Evolutionary conservation across 331 rosid genomes (phyloP), one percentile per base, ranked within the genome.

Genomic region (Rhamnella rubrinervis): DNA sequence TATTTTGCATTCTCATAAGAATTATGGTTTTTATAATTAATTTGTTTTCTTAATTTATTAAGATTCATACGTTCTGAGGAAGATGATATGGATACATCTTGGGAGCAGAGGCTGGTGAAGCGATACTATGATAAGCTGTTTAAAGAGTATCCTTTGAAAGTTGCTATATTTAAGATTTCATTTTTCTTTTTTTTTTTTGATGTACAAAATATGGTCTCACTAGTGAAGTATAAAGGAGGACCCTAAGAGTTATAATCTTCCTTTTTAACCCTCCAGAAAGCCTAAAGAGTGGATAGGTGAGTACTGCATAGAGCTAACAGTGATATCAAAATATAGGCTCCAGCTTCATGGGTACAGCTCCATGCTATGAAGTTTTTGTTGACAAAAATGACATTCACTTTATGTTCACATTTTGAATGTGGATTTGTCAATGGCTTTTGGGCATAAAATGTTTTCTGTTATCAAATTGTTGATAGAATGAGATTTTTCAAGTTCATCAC

Each of bases 51-150:
- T 39, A 17, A 67, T 50, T 62, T 49, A 50, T n/a, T 6, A 73
- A 92, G 98, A 83, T 93, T 93, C 80, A 90, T 90, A 76, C 91
- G 98, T 71, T 84, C 92, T 0, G 92, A 90, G 83, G 97, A 90
- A 85, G 98, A 90, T 88, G 97, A 90, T 62, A 71, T 82, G 96
- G 66, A 93, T 81, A 81, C 81, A 61, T 93, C 98, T 47, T 88
- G 98, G 98, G 98, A 87, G 78, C 98, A 90, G 83, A 86, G 91
- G 95, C 89, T 93, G 75, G 98, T 93, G 71, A 93, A 88, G 85
- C 92, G 91, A 59, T 93, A 90, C 78, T 88, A 90, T 81, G 92
- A 85, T 46, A 90, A 93, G 84, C 95, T 90, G 80, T 93, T 90
- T 75, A 90, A 93, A 79, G 98, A 93, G 98, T 93, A 93, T 90